These are phyloP conservation scores for Hebeloma cylindrosporum DNA, from an alignment of 768 basidiomycete species.

Conservation along the genomic window DNA sequence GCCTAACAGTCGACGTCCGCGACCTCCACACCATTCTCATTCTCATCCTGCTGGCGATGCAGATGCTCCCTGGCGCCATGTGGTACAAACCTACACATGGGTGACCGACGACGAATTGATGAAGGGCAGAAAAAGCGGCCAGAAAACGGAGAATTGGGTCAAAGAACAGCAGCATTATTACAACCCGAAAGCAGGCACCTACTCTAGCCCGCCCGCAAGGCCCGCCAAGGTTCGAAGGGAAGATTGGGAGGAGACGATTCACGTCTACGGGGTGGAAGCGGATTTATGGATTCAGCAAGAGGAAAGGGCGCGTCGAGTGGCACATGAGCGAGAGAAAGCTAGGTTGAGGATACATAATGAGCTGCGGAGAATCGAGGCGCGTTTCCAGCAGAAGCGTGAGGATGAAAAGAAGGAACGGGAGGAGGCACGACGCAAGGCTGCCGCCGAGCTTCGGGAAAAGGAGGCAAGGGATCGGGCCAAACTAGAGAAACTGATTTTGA, in stretches of 20 bases:
- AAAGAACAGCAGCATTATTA: slow-evolving; percentile 47
- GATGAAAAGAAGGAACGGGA: slow-evolving; percentile 46
- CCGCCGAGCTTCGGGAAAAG: slow-evolving; percentile 40
- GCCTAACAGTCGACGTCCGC: slow-evolving; percentile 9
- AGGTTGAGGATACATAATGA: slow-evolving; percentile 54
- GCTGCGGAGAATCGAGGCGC: slow-evolving; percentile 50
- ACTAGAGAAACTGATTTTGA: slow-evolving; percentile 44
- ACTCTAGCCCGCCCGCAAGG: slow-evolving; percentile 5
- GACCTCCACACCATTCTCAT: slow-evolving; percentile 2
- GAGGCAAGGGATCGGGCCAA: slow-evolving; percentile 43
- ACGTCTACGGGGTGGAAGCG: slow-evolving; percentile 50
- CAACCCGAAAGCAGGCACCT: slow-evolving; percentile 1
- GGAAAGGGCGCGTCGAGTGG: slow-evolving; percentile 43
- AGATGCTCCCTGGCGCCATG: slow-evolving; percentile 38
- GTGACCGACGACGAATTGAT: slow-evolving; percentile 53
- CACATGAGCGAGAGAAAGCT: slow-evolving; percentile 46
- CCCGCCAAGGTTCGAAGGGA: slow-evolving; percentile 30
- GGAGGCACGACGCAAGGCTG: slow-evolving; percentile 45
- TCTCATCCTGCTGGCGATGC: too few species aligned
- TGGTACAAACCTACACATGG: slow-evolving; percentile 43
- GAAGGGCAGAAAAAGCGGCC: slow-evolving; percentile 41
- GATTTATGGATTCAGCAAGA: slow-evolving; percentile 54
- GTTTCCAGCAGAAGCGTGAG: slow-evolving; percentile 50
- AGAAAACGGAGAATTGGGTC: slow-evolving; percentile 66
- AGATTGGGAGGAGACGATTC: slow-evolving; percentile 53